phyloP scores from a whole-genome alignment of 225 moss, liverwort and hornwort species.

The Neckera pumila region DNA sequence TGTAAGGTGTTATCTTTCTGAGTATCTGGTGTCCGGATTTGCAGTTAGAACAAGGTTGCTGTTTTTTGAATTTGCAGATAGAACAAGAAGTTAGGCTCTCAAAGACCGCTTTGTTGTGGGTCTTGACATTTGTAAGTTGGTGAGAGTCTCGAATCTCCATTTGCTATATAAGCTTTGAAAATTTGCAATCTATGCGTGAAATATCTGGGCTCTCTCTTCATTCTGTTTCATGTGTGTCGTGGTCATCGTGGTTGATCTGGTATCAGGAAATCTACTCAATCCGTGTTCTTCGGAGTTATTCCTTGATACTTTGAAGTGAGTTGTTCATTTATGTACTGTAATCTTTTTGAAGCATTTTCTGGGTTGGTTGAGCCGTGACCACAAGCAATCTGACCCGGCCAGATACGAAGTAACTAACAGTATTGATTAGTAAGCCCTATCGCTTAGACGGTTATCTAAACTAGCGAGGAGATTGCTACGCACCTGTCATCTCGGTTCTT shows the following conservation, averaged over 20 bases:
- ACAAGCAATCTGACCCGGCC: neutral
- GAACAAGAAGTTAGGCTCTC: neutral
- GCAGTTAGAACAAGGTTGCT: neutral
- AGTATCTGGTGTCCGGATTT: neutral
- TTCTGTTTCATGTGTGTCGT: neutral
- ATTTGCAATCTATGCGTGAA: neutral
- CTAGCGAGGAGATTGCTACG: neutral
- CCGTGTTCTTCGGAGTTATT: neutral
- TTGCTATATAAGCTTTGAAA: neutral
- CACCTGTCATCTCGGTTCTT: neutral
- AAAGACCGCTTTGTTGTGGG: neutral
- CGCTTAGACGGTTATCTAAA: neutral
- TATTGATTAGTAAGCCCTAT: neutral
- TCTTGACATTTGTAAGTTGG: neutral
- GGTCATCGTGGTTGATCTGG: neutral
- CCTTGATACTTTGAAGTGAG: neutral
- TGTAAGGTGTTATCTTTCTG: neutral
- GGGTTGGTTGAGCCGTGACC: neutral
- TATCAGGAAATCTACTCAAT: neutral
- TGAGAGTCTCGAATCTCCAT: neutral
- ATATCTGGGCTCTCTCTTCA: neutral
- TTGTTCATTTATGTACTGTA: neutral
- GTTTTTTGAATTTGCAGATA: neutral
- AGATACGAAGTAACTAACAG: neutral
- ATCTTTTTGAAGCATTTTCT: neutral